phyloP scores from a whole-genome alignment of 768 basidiomycete species.

The Calvatia gigantea region DNA sequence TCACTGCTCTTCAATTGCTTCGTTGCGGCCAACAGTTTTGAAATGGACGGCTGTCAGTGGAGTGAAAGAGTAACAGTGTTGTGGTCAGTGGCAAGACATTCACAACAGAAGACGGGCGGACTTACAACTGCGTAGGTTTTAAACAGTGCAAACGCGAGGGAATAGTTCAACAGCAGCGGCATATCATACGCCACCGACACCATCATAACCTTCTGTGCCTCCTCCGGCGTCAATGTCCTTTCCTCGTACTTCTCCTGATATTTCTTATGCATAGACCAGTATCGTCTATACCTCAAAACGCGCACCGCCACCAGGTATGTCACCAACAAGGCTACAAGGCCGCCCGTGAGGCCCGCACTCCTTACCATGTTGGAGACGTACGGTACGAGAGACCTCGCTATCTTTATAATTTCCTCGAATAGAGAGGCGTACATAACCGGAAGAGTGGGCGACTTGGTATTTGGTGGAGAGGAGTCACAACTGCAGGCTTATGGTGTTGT shows the following conservation, averaged over 20 bases:
- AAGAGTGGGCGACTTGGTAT: no score
- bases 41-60: constrained; percentile 40
- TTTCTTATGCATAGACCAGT: constrained; percentile 37
- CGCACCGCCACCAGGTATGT: constrained; percentile 29
- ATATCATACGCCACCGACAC: constrained; percentile 38
- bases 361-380: neutral
- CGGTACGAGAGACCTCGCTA: neutral
- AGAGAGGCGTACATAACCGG: neutral
- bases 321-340: constrained; percentile 6
- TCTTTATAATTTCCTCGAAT: neutral
- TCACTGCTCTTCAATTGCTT: constrained; percentile 33
- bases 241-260: constrained; percentile 32
- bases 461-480: no score
- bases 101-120: constrained; percentile 2
- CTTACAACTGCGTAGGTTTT: constrained; percentile 49
- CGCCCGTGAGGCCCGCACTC: neutral
- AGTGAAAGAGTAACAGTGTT: no score
- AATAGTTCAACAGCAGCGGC: constrained; percentile 36
- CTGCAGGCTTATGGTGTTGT: no score
- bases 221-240: constrained; percentile 38
- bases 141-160: constrained; percentile 47
- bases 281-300: constrained; percentile 37
- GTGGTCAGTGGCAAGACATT: neutral
- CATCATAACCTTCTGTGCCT: constrained; percentile 41
- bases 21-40: constrained; percentile 37